Percentiles rank a stretch among this genome's conserved stretches.
Conservation (phyloP, 805 yeast species). For the Lachancea meyersii region DNA sequence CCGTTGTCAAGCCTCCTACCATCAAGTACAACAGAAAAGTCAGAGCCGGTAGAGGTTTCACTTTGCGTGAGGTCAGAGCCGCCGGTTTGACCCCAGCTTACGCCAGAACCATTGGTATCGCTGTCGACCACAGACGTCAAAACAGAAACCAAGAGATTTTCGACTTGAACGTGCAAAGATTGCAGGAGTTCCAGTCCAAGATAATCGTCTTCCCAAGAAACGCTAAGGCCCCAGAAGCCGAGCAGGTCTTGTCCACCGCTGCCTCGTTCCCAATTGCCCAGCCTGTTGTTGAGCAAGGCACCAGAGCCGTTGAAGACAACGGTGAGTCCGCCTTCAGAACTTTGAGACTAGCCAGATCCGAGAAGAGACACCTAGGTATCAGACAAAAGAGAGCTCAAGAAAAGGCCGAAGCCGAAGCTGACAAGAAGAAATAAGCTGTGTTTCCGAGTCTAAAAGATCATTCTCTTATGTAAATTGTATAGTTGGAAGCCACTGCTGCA, state of each 20-base stretch:
- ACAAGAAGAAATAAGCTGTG: constrained; percentile 82
- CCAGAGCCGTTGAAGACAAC: constrained; percentile 83
- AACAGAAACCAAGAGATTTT: constrained; percentile 96
- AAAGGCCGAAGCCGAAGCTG: constrained; percentile 98
- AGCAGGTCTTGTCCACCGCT: constrained; percentile 67
- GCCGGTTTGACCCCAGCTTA: constrained; percentile 89
- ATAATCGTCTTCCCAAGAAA: constrained; percentile 93
- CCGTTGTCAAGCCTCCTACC: constrained; percentile 98
- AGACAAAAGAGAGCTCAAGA: constrained; percentile 97
- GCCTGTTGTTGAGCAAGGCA: constrained; percentile 60
- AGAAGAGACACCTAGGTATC: constrained; percentile 89
- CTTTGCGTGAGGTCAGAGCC: constrained; percentile 96
- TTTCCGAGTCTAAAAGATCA: constrained; percentile 7
- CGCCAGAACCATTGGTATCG: constrained; percentile 97
- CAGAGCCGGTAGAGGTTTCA: constrained; percentile 99
- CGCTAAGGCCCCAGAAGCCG: constrained; percentile 73
- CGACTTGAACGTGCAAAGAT: constrained; percentile 91
- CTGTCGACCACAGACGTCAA: constrained; percentile 99
- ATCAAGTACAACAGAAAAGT: constrained; percentile 98
- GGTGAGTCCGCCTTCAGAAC: constrained; percentile 85
- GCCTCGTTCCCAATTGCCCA: constrained; percentile 90
- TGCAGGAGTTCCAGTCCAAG: constrained; percentile 92
- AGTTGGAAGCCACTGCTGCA: constrained; percentile 29
- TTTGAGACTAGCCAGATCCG: constrained; percentile 91
- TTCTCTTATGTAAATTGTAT: constrained; percentile 30